Conservation (phyloP, 768 basidiomycete genomes). For the Leccinum broughii region DNA sequence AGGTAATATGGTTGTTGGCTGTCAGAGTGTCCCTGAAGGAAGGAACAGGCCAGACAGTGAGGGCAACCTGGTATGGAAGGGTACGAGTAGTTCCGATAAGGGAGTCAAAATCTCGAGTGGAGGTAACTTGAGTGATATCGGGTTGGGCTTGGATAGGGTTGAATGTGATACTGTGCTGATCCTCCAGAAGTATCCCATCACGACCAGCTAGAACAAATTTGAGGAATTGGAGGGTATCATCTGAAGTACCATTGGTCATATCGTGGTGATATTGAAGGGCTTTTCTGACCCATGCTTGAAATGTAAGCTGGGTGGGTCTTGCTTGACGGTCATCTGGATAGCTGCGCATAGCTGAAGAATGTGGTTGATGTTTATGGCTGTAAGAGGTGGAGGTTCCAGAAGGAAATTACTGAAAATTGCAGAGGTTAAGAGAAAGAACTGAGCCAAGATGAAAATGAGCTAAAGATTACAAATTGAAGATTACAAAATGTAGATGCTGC, state of each 20-base stretch:
- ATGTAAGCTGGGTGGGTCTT: background rate
- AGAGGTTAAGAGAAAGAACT: background rate
- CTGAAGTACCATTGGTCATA: background rate
- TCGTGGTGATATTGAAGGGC: background rate
- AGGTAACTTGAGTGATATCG: background rate
- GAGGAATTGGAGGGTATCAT: background rate
- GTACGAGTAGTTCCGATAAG: conserved; percentile 2
- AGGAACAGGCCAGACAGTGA: conserved; percentile 1
- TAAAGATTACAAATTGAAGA: too few relatives aligned
- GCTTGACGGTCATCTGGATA: background rate
- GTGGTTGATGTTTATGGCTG: background rate
- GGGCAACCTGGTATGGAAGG: background rate
- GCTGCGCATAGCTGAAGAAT: background rate
- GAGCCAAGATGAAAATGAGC: too few relatives aligned
- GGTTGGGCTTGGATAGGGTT: background rate
- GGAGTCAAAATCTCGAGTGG: conserved; percentile 2
- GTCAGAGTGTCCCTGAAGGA: background rate
- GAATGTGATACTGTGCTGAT: background rate
- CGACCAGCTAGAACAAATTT: conserved; percentile 3
- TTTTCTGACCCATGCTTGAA: background rate
- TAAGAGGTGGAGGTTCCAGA: background rate
- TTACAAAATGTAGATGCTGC: too few relatives aligned
- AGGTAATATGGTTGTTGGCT: background rate
- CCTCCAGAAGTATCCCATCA: background rate
- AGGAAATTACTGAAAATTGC: background rate